Evolutionary conservation across 352 stramenopile species (phyloP).

Genomic region (Aphanomyces stellatus): DNA sequence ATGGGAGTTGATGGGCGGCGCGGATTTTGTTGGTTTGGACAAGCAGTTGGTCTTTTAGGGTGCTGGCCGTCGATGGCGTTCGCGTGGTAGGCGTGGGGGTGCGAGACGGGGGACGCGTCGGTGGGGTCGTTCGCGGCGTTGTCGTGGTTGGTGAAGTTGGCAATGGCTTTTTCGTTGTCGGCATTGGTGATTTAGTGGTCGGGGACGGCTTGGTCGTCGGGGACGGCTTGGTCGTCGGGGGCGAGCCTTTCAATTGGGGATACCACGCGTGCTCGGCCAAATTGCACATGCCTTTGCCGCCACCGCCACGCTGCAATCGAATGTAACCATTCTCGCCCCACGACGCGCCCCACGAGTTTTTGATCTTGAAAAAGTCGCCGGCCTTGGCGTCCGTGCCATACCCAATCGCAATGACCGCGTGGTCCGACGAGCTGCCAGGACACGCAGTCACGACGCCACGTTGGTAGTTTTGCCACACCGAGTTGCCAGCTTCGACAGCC

Average conservation of each 20-base stretch:
- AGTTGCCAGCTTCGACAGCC: slow-evolving; percentile 89
- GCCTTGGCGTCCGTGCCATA: slow-evolving; percentile 14
- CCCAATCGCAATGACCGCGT: slow-evolving; percentile 59
- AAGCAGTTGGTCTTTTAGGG: neutral
- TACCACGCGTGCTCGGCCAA: neutral
- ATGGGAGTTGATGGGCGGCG: neutral
- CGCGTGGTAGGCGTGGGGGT: neutral
- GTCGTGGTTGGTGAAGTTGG: neutral
- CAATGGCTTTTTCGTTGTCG: neutral
- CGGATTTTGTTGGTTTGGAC: slow-evolving; percentile 4
- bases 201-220: neutral
- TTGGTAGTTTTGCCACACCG: slow-evolving; percentile 95
- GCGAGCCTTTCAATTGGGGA: neutral
- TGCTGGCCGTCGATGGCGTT: neutral
- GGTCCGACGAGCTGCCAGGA: slow-evolving; percentile 89
- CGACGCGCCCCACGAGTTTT: slow-evolving; percentile 24
- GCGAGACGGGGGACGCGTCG: too few species aligned
- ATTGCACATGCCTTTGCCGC: slow-evolving; percentile 17
- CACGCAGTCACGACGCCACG: slow-evolving; percentile 75
- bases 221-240: neutral
- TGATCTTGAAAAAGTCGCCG: slow-evolving; percentile 25
- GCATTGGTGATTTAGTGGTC: too few species aligned
- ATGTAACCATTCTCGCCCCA: slow-evolving; percentile 30
- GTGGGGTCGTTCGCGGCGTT: too few species aligned
- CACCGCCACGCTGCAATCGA: slow-evolving; percentile 13